These are phyloP conservation scores for Choiromyces venosus DNA, from an alignment of 495 filamentous ascomycete species.

Conservation along the genomic window DNA sequence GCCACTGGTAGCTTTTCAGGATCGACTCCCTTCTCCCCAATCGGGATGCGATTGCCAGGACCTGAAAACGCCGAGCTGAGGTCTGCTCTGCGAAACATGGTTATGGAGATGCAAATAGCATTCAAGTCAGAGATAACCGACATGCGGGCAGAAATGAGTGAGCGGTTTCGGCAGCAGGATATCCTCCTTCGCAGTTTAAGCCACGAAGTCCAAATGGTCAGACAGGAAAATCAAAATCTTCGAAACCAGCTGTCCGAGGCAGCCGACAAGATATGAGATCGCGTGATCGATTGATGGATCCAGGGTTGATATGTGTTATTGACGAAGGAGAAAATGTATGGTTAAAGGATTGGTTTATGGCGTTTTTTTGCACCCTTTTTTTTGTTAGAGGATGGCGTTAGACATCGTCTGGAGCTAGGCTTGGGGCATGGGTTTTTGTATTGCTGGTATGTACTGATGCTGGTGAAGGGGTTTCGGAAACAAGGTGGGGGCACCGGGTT, in stretches of 20 bases:
- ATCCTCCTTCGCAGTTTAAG: constrained; percentile 24
- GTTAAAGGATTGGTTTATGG: constrained; percentile 8
- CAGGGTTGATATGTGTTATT: neutral
- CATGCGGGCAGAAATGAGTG: constrained; percentile 34
- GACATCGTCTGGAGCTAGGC: neutral
- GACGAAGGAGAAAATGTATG: neutral
- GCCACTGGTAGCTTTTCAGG: neutral
- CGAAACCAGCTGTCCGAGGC: constrained; percentile 24
- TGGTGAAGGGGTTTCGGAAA: neutral
- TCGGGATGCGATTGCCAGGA: neutral
- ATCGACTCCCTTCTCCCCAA: neutral
- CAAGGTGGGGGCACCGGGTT: neutral
- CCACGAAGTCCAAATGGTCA: constrained; percentile 29
- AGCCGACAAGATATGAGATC: neutral
- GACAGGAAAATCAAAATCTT: constrained; percentile 34
- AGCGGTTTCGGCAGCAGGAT: constrained; percentile 30
- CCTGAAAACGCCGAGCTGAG: constrained; percentile 11
- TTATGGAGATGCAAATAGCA: constrained; percentile 31
- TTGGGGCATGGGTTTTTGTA: neutral
- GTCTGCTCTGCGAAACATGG: constrained; percentile 20
- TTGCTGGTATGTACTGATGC: neutral
- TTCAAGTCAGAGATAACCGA: constrained; percentile 29
- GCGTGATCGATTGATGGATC: constrained; percentile 5
- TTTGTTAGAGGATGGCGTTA: constrained; percentile 1
- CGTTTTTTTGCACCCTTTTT: constrained; percentile 5